These are phyloP conservation scores for Kuraishia capsulata DNA, from an alignment of 805 yeast genomes.

Conservation along the genomic window DNA sequence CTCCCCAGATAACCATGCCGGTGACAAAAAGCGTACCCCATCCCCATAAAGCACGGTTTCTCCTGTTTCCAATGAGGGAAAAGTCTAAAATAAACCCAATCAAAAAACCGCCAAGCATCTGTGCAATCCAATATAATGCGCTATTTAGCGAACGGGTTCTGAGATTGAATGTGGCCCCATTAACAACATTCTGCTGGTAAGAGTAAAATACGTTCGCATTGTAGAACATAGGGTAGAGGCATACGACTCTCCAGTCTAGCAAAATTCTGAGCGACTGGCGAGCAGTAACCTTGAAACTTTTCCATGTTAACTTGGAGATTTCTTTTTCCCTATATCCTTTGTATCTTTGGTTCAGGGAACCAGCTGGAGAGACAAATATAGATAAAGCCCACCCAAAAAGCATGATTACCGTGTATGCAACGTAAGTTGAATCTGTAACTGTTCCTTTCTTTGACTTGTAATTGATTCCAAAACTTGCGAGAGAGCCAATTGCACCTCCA, in stretches of 20 bases:
- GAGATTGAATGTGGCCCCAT: slow-evolving; percentile 44
- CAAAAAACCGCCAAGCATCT: slow-evolving; percentile 46
- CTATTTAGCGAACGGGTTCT: slow-evolving; percentile 56
- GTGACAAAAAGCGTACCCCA: slow-evolving; percentile 29
- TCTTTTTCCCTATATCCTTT: slow-evolving; percentile 24
- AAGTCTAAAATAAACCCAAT: slow-evolving; percentile 42
- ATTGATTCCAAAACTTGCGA: slow-evolving; percentile 42
- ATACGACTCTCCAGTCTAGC: slow-evolving; percentile 9
- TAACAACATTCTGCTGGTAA: slow-evolving; percentile 52
- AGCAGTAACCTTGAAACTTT: slow-evolving; percentile 26
- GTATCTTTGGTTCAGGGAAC: slow-evolving; percentile 30
- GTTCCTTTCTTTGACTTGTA: slow-evolving; percentile 26
- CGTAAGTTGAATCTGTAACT: slow-evolving; percentile 37
- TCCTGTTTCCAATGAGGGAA: slow-evolving; percentile 27
- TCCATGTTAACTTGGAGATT: slow-evolving; percentile 14
- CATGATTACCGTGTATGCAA: slow-evolving; percentile 43
- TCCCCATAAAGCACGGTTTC: slow-evolving; percentile 37
- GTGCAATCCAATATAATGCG: slow-evolving; percentile 50
- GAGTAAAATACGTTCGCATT: slow-evolving; percentile 62
- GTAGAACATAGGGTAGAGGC: slow-evolving; percentile 52
- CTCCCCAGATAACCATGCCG: slow-evolving; percentile 49
- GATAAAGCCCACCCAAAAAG: slow-evolving; percentile 24
- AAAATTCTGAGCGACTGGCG: not conserved
- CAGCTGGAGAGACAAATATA: slow-evolving; percentile 38
- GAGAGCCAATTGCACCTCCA: slow-evolving; percentile 48